Evolutionary conservation across 2,329 filamentous ascomycete genomes (phyloP).

Genomic region (Fusarium nematophilum): DNA sequence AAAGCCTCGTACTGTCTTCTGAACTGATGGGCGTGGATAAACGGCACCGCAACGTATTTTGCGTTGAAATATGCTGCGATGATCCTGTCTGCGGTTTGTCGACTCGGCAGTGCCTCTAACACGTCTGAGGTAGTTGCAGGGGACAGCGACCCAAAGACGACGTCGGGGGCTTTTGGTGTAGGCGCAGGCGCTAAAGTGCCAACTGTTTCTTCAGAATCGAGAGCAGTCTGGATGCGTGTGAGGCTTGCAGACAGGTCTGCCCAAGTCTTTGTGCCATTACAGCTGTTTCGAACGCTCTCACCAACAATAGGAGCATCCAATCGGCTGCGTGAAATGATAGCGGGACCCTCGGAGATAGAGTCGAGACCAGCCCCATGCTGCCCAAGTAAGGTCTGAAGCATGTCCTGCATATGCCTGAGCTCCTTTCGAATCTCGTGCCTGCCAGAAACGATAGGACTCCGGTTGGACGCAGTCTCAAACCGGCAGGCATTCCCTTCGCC

Average conservation of each 20-base stretch:
- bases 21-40: conserved; percentile 27
- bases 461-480: not conserved
- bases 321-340: no score
- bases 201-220: not conserved
- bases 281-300: not conserved
- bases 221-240: not conserved
- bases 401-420: conserved; percentile 19
- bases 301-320: no score
- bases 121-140: not conserved
- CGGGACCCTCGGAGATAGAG: not conserved
- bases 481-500: not conserved
- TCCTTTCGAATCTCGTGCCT: conserved; percentile 4
- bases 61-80: conserved; percentile 22
- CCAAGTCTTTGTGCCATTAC: not conserved
- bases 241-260: not conserved
- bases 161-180: not conserved
- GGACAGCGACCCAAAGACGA: not conserved
- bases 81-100: conserved; percentile 8
- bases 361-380: not conserved
- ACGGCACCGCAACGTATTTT: conserved; percentile 1
- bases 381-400: not conserved
- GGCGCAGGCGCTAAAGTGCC: not conserved
- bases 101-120: conserved; percentile 4
- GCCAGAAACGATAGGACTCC: accelerated
- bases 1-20: conserved; percentile 27